Evolutionary conservation across 2,329 filamentous ascomycete species (phyloP), one percentile per base, ranked within the genome.

Genomic region (Xylariaceae sp.): DNA sequence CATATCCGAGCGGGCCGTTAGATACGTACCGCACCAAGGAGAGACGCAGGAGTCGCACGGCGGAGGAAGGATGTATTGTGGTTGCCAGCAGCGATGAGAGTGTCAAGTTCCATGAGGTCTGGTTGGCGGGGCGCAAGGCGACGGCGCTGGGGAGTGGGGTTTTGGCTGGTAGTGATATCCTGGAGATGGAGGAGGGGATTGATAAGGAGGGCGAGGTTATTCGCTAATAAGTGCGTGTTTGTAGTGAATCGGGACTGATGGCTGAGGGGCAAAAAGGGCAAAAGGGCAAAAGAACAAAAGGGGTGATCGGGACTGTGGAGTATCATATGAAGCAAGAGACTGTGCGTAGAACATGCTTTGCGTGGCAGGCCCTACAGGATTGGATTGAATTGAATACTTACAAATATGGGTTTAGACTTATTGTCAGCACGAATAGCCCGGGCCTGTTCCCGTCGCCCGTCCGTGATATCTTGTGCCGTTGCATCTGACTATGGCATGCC

Each of bases 71-170:
- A 0, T 95, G 90, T 62, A 84, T 98, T 55, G 86, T 96, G 16
- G 86, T 98, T 42, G 92, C 91, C 14, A 86, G 88, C 35, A 95
- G 90, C 61, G 91, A 97, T 67, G 85, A 89, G 62, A 94, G 82
- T 56, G 86, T 97, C 65, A 93, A 93, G 62, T 97, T 97, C 59
- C 90, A 97, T 65, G 91, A 97, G 68, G 82, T 98, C 10, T 97
- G 91, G 93, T 76, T 78, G n/a, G 77, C 79, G 2, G 71, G 76
- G 33, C 74, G 70, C 55, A 83, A 78, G 58, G 68, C 71, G 7
- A 77, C 74, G 17, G 66, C 71, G 8, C 64, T 71, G 41, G 72
- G 74, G 12, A 72, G 70, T 34, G 82, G 86, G 2, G 71, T 88
- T 51, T 70, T 95, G 20, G 88, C 86, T 11, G 87, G 89, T 4